A percentile compares a stretch with the other conserved stretches of the same genome.
phyloP scores from a whole-genome alignment of 306 rosid species.

The Ormosia emarginata region DNA sequence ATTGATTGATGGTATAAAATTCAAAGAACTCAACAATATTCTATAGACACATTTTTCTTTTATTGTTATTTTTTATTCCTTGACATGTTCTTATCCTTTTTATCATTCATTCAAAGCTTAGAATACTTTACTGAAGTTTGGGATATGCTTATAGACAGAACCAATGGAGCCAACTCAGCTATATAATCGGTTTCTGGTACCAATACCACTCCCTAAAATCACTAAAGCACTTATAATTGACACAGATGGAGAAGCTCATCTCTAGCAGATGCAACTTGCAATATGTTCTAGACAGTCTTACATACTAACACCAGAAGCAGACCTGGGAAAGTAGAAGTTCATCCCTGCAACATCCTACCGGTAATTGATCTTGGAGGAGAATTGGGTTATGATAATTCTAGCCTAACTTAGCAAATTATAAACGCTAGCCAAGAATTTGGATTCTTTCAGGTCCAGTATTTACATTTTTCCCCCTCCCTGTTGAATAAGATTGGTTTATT shows the following conservation, averaged over 20 bases:
- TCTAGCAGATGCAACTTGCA: background rate
- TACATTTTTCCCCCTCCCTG: background rate
- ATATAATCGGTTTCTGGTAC: background rate
- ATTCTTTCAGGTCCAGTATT: background rate
- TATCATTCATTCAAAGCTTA: no score
- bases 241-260: background rate
- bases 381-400: background rate
- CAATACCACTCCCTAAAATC: background rate
- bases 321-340: background rate
- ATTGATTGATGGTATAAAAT: background rate
- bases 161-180: background rate
- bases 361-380: background rate
- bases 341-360: background rate
- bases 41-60: background rate
- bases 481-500: background rate
- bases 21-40: background rate
- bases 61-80: no score
- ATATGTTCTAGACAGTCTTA: background rate
- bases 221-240: background rate
- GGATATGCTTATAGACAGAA: background rate
- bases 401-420: background rate
- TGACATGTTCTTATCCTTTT: no score
- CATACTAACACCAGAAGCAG: background rate
- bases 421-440: background rate
- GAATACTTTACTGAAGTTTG: background rate